Conservation (phyloP, 1,284 basidiomycete species). For the Hypsizygus ulmarius region DNA sequence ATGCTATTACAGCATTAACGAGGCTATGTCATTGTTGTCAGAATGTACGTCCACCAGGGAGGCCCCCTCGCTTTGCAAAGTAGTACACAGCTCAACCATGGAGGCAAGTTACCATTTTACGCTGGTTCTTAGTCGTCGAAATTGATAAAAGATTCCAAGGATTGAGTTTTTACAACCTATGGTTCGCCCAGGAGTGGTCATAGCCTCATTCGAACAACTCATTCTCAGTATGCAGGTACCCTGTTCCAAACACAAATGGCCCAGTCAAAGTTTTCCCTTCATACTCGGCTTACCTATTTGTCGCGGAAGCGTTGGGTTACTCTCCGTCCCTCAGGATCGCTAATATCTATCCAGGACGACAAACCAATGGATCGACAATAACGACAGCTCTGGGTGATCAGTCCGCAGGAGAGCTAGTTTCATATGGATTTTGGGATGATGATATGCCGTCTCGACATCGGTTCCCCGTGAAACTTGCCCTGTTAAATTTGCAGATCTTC, state of each 20-base stretch:
- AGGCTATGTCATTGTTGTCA: slow-evolving; percentile 16
- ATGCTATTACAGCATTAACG: not conserved
- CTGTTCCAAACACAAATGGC: slow-evolving; percentile 46
- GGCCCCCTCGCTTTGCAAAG: slow-evolving; percentile 50
- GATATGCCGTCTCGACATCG: slow-evolving; percentile 20
- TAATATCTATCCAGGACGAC: slow-evolving; percentile 49
- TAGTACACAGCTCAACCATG: slow-evolving; percentile 45
- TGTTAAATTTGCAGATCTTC: slow-evolving; percentile 48
- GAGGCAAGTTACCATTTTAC: slow-evolving; percentile 25
- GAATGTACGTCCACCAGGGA: slow-evolving; percentile 50
- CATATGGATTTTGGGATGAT: slow-evolving; percentile 49
- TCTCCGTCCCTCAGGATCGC: slow-evolving; percentile 41
- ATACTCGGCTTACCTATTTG: slow-evolving; percentile 47
- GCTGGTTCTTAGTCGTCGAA: not conserved
- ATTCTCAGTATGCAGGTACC: slow-evolving; percentile 36
- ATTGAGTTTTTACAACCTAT: slow-evolving; percentile 47
- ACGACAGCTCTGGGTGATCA: slow-evolving; percentile 46
- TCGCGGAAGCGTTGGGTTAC: slow-evolving; percentile 44
- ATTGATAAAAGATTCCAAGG: slow-evolving; percentile 20
- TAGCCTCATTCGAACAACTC: not conserved
- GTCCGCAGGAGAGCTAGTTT: slow-evolving; percentile 45
- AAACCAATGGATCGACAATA: slow-evolving; percentile 48
- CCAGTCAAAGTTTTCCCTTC: slow-evolving; percentile 48
- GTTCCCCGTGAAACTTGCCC: slow-evolving; percentile 42
- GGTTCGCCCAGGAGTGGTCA: slow-evolving; percentile 26